These are phyloP conservation scores for Nitzschia putrida DNA, from an alignment of 108 stramenopile genomes.

Conservation along the genomic window DNA sequence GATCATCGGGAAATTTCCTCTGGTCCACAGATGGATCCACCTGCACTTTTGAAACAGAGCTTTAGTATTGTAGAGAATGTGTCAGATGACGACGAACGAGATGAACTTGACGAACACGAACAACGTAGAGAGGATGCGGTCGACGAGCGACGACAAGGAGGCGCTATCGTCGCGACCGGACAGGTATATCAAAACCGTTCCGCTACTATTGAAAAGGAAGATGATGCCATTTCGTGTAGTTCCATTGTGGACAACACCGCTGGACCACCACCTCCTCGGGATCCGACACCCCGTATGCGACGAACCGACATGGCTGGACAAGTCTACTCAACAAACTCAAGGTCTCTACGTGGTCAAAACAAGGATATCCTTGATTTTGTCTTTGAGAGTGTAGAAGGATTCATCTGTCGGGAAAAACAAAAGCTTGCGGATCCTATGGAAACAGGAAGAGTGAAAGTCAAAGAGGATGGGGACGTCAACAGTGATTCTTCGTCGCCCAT, in stretches of 20 bases:
- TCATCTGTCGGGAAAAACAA: constrained; percentile 2
- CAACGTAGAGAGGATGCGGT: not conserved
- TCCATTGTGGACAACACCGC: not conserved
- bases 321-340: not conserved
- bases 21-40: not conserved
- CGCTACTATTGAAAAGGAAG: not conserved
- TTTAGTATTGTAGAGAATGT: not conserved
- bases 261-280: not conserved
- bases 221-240: not conserved
- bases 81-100: not conserved
- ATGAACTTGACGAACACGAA: not conserved
- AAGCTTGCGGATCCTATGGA: not conserved
- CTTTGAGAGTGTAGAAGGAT: constrained; percentile 15
- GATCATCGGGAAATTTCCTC: not conserved
- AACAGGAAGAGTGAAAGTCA: not conserved
- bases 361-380: constrained; percentile 8
- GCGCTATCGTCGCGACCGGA: not conserved
- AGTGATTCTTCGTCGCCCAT: not conserved
- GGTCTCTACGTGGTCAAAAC: not conserved
- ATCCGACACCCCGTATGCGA: not conserved
- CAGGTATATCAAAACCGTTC: not conserved
- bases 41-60: not conserved
- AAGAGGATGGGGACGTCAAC: not conserved
- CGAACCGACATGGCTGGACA: not conserved
- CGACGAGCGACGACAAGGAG: not conserved